These are phyloP conservation scores for Chara braunii DNA, from an alignment of 139 green algal genomes.

Conservation along the genomic window DNA sequence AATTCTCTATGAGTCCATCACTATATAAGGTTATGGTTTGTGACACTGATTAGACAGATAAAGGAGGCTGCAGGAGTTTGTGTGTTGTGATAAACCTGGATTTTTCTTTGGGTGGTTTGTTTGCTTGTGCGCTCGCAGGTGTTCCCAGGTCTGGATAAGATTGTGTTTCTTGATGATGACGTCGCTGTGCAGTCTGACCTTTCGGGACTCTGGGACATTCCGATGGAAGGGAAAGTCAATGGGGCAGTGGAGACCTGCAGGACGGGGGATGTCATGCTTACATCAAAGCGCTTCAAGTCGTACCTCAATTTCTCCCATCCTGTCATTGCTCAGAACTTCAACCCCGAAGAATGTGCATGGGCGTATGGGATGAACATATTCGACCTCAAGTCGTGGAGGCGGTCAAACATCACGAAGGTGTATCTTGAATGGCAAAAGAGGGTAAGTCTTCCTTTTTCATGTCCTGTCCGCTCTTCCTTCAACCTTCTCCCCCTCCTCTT, in stretches of 20 bases:
- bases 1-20: too few relatives aligned
- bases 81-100: too few relatives aligned
- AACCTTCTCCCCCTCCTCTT: too few relatives aligned
- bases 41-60: too few relatives aligned
- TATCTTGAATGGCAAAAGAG: conserved; percentile 26
- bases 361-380: conserved; percentile 44
- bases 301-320: conserved; percentile 42
- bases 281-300: conserved; percentile 18
- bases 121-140: too few relatives aligned
- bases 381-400: conserved; percentile 18
- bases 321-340: conserved; percentile 23
- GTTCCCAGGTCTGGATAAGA: conserved; percentile 8
- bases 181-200: conserved; percentile 28
- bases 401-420: conserved; percentile 12
- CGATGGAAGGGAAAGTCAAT: not conserved
- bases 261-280: too few relatives aligned
- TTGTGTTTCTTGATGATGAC: conserved; percentile 33
- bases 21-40: too few relatives aligned
- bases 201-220: not conserved
- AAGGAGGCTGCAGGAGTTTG: too few relatives aligned
- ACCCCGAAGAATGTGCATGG: conserved; percentile 27
- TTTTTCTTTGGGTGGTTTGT: too few relatives aligned
- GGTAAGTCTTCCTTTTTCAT: too few relatives aligned
- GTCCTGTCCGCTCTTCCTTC: too few relatives aligned
- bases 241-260: too few relatives aligned